phyloP scores from a whole-genome alignment of 768 basidiomycete genomes.

The Steccherinum ochraceum region DNA sequence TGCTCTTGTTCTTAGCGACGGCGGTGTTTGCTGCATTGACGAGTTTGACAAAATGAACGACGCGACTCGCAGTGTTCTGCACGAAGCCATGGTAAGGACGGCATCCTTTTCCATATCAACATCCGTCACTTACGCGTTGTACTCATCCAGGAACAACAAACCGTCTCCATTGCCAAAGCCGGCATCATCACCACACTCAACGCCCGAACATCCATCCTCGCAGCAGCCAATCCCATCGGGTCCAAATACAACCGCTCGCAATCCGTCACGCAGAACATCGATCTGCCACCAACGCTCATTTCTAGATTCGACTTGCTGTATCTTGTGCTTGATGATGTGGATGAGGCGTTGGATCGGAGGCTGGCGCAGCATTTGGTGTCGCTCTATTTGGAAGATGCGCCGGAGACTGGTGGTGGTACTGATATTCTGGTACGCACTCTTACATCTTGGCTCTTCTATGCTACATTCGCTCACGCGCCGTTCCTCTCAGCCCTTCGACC shows the following conservation, averaged over 20 bases:
- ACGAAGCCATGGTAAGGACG: constrained; percentile 99
- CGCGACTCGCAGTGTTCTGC: constrained; percentile 92
- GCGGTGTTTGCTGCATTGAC: constrained; percentile 97
- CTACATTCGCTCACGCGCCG: not conserved
- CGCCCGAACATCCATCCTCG: constrained; percentile 95
- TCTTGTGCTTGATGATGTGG: constrained; percentile 90
- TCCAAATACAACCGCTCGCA: constrained; percentile 90
- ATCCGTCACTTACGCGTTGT: no score
- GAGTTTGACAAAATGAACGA: constrained; percentile 99
- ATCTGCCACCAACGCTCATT: constrained; percentile 94
- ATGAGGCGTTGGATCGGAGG: constrained; percentile 78
- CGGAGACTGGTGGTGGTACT: constrained; percentile 49
- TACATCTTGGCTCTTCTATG: no score
- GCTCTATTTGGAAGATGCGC: constrained; percentile 89
- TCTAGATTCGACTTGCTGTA: constrained; percentile 97
- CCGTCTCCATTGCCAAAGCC: constrained; percentile 97
- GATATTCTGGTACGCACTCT: constrained; percentile 67
- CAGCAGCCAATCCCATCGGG: constrained; percentile 95
- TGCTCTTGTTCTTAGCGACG: constrained; percentile 90
- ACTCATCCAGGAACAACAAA: constrained; percentile 99
- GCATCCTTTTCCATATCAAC: not conserved
- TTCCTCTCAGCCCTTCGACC: constrained; percentile 71
- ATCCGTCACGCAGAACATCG: constrained; percentile 94
- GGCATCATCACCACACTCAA: constrained; percentile 99
- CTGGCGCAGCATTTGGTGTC: constrained; percentile 91